These are phyloP conservation scores for Flaveria trinervia DNA, from an alignment of 129 eudicot genomes.

Conservation along the genomic window DNA sequence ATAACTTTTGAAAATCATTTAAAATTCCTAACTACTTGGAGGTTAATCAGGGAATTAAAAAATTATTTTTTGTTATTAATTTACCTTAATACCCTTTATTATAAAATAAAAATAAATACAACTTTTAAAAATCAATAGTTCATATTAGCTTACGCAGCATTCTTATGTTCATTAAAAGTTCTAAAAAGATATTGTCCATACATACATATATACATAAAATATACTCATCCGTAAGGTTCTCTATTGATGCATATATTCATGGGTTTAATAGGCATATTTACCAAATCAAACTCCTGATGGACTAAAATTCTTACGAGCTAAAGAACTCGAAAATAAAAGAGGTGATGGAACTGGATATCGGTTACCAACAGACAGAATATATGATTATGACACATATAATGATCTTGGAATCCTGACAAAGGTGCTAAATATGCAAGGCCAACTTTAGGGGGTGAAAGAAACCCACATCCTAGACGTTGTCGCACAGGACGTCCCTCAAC, in stretches of 20 bases:
- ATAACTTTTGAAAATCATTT: no score
- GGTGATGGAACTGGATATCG: not conserved
- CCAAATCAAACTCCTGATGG: conserved; percentile 75
- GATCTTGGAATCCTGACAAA: conserved; percentile 47
- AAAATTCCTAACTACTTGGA: no score
- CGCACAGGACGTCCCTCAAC: conserved; percentile 75
- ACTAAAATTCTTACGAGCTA: conserved; percentile 40
- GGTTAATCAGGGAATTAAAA: no score
- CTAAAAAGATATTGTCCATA: no score
- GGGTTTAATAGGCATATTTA: conserved; percentile 60
- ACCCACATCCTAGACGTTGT: conserved; percentile 73
- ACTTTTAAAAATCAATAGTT: no score
- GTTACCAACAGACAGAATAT: not conserved
- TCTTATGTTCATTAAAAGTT: no score
- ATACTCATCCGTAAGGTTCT: not conserved
- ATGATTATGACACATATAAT: not conserved
- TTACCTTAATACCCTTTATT: no score
- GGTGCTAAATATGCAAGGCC: conserved; percentile 38
- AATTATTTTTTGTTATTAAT: no score
- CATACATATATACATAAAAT: no score
- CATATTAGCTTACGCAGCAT: no score
- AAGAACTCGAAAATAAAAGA: not conserved
- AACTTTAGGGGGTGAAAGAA: conserved; percentile 55
- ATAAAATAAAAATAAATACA: no score
- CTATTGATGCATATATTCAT: not conserved